A percentile compares a stretch with the other conserved stretches of the same genome.
Conservation (phyloP, 257 asterid genomes). For the Nicotiana attenuata region DNA sequence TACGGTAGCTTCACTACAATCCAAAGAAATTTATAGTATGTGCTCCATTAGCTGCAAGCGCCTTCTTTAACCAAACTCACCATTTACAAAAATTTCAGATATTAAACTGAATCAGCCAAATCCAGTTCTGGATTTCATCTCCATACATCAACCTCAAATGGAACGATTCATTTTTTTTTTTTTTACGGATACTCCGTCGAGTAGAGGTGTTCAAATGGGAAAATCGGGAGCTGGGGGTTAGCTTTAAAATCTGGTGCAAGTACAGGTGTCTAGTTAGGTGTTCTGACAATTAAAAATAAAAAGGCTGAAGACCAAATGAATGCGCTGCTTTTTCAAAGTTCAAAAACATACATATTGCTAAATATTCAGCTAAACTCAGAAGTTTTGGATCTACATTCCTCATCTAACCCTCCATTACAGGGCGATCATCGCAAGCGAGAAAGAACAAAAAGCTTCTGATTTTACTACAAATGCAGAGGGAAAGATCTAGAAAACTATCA, state of each 20-base stretch:
- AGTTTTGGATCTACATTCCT: neutral
- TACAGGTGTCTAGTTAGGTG: neutral
- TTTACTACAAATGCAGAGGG: neutral
- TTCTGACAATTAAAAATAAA: neutral
- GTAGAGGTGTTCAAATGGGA: neutral
- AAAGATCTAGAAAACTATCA: neutral
- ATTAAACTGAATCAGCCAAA: neutral
- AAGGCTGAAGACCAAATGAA: neutral
- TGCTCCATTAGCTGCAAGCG: neutral
- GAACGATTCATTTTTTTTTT: neutral
- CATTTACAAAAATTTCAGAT: neutral
- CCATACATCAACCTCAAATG: constrained; percentile 2
- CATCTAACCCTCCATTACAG: neutral
- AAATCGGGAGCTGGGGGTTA: neutral
- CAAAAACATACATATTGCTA: neutral
- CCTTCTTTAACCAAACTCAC: neutral
- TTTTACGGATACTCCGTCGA: neutral
- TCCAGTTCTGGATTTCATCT: neutral
- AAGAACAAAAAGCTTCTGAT: neutral
- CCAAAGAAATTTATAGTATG: neutral
- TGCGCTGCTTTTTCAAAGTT: neutral
- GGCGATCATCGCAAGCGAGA: neutral
- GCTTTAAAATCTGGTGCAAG: neutral
- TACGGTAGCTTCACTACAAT: neutral
- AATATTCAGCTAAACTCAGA: neutral